phyloP scores from a whole-genome alignment of 2,329 filamentous ascomycete genomes.

The Diaporthe ilicicola region DNA sequence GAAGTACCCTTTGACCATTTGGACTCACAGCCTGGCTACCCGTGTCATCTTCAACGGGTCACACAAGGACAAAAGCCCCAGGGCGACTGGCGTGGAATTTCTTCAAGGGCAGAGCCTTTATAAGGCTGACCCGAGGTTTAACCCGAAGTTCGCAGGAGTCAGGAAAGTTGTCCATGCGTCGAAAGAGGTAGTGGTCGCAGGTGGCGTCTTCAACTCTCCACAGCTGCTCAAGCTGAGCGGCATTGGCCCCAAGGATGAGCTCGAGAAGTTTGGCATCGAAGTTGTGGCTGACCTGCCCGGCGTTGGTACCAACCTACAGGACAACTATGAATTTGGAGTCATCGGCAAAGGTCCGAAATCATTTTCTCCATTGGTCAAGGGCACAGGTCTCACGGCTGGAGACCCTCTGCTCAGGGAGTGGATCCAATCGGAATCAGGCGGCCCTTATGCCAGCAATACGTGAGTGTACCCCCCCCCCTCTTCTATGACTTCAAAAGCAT shows the following conservation, averaged over 20 bases:
- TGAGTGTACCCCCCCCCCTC: background rate
- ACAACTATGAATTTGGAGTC: constrained; percentile 37
- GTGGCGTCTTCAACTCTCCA: constrained; percentile 59
- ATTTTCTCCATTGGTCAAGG: constrained; percentile 38
- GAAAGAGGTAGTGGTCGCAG: constrained; percentile 58
- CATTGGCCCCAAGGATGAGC: constrained; percentile 51
- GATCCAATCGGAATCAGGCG: constrained; percentile 38
- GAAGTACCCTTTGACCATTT: constrained; percentile 51
- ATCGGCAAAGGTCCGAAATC: constrained; percentile 53
- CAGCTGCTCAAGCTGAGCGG: constrained; percentile 62
- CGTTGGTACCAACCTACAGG: constrained; percentile 16
- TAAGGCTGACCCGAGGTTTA: constrained; percentile 43
- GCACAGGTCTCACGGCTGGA: constrained; percentile 58
- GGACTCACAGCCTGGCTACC: constrained; percentile 41
- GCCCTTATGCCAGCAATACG: constrained; percentile 12
- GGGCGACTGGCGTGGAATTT: constrained; percentile 46
- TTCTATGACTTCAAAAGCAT: no score
- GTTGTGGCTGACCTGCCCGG: constrained; percentile 11
- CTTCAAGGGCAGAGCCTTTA: constrained; percentile 46
- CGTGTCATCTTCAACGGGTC: constrained; percentile 47
- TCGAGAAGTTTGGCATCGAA: constrained; percentile 33
- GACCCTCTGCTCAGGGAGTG: constrained; percentile 58
- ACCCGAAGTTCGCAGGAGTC: constrained; percentile 42
- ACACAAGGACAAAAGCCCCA: constrained; percentile 28
- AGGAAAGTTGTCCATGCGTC: constrained; percentile 38